Base-by-base conservation (phyloP, 2,329 filamentous ascomycete species). In the Endoconidiophora laricicola region DNA sequence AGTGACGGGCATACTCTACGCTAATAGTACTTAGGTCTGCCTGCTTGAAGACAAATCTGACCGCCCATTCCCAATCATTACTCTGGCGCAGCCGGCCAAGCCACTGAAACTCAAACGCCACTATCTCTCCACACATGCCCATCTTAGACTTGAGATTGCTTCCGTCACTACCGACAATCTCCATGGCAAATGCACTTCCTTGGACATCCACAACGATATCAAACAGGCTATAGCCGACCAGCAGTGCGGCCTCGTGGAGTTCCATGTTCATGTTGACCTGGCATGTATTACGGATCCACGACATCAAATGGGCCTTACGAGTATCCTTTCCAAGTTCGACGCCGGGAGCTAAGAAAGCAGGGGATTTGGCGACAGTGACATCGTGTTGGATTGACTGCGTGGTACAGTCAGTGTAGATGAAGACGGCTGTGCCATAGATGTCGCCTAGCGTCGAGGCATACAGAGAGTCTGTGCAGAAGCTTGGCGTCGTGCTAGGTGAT, bases 311-410 rank as follows among this genome's bases (percentile, higher is more conserved):
- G 20, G 45, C 50, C 7, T 47, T 48, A 14, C 50, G 50, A 2
- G 45, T 52, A 16, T 52, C 50, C 10, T 44, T 47, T 26, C 50
- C 50, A 4, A 52, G 41, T n/a, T 52, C 50, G 10, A 52, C 50
- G 5, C 50, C 50, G 5, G 50, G 44, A 5, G 33, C 10, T 23
- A 22, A 29, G n/a, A 48, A 39, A n/a, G 29, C 37, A 4, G 40
- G 44, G 3, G 29, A 44, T 20, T 38, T 20, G 10, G 33, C 46
- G 7, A 44, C 44, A 2, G 44, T 44, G 4, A 36, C n/a, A 10
- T 52, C 40, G 6, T 41, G 39, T 2, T 44, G 29, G 9, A 52
- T 26, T 9, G 37, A 14, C n/a, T 52, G 45, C 10, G 50, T 52
- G 33, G 29, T 23, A 12, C 50, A 52, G n/a, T 52, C 50, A 3